phyloP scores from a whole-genome alignment of 225 moss, liverwort and hornwort species.

The Sphagnum tenellum region DNA sequence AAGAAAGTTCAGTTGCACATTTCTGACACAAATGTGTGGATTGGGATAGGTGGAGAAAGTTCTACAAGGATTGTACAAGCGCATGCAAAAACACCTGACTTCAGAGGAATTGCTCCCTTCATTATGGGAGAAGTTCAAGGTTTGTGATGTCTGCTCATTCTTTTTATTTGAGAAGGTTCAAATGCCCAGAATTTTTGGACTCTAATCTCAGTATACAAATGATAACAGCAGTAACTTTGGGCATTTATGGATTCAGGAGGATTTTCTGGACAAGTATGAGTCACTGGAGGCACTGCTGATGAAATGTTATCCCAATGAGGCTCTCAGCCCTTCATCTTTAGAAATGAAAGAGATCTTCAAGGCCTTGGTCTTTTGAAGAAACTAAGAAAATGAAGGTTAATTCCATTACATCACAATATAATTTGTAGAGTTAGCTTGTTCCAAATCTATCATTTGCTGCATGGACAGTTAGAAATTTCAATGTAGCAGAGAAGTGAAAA shows the following conservation, averaged over 20 bases:
- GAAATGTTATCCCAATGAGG: conserved; percentile 85
- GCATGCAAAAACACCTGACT: conserved; percentile 95
- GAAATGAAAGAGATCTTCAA: conserved; percentile 98
- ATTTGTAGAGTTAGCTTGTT: no score
- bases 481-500: no score
- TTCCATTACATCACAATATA: no score
- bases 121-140: conserved; percentile 99
- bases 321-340: conserved; percentile 65
- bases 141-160: conserved; percentile 7
- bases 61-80: conserved; percentile 81
- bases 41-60: conserved; percentile 74
- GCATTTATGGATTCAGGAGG: conserved; percentile 43
- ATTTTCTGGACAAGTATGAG: conserved; percentile 95
- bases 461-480: no score
- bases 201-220: neutral
- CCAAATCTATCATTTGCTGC: no score
- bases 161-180: no score
- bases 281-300: conserved; percentile 68
- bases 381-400: no score
- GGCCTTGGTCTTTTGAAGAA: neutral
- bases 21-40: neutral
- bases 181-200: neutral
- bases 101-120: conserved; percentile 96
- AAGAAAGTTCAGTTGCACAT: neutral
- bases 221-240: neutral